Base-by-base conservation (phyloP, 2,329 filamentous ascomycete genomes). In the Neurospora sp. region DNA sequence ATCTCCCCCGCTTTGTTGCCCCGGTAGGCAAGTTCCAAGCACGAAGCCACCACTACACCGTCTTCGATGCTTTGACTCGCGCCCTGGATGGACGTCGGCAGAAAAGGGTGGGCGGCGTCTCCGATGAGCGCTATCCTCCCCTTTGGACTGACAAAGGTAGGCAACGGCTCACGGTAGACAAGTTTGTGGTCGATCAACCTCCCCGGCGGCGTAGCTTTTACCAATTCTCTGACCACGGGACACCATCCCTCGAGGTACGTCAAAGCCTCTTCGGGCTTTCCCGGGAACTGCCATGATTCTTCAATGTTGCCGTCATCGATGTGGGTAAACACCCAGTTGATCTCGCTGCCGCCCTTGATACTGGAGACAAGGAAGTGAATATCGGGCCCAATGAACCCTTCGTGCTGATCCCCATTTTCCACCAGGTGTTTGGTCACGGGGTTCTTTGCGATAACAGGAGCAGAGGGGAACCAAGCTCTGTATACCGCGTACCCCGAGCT, bases 271-370 rank as follows among this genome's bases (percentile, higher is more conserved):
- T 80, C 78, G 1, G 82, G 78, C 67, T 81, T 81, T 12, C 80
- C 80, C 0, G 81, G 80, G 66, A 83, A 81, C 67, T 80, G 80
- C 81, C 81, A 84, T 28, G 81, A 82, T 72, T 85, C 81, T 67
- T 83, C 79, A 46, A 84, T 82, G 70, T 83, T 81, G 5, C 78
- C 80, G 66, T 83, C 80, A 65, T 81, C 83, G 68, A 82, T 76
- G 68, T 78, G 76, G 38, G 86, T 86, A 68, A 84, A 83, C 6
- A 86, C 84, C 85, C 83, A 86, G 70, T 81, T 84, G 69, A 87
- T 82, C 70, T 86, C 83, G 66, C 81, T 80, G 8, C 84, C 84
- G 57, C 80, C 80, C 74, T 85, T 86, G 70, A 85, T 81, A 1
- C 81, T 82, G n/a, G 83, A 85, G 6, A 82, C 83, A 39, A 86